Evolutionary conservation across 202 grass and related monocot genomes (phyloP).

Genomic region (Zoysia matrella): DNA sequence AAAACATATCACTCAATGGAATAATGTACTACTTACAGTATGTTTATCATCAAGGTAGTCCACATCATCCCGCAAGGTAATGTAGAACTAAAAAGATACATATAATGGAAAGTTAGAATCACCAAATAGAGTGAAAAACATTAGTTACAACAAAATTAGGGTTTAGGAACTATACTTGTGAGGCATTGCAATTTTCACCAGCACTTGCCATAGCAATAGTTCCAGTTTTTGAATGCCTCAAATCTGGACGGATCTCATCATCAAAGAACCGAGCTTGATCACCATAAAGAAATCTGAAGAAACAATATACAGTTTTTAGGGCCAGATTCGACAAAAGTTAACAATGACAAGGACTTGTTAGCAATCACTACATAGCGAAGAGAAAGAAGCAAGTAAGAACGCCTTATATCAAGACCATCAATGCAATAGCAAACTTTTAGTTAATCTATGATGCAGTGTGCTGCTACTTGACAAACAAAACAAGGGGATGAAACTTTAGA

Average conservation of each 20-base stretch:
- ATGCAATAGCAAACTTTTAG: not conserved
- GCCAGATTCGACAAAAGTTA: not conserved
- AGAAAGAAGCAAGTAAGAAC: not conserved
- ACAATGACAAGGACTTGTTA: too few species aligned
- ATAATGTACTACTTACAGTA: too few species aligned
- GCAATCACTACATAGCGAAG: not conserved
- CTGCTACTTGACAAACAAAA: slow-evolving; percentile 3
- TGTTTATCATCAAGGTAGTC: too few species aligned
- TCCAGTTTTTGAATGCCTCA: slow-evolving; percentile 80
- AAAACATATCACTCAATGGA: too few species aligned
- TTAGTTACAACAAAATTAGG: too few species aligned
- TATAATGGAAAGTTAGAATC: too few species aligned
- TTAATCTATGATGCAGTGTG: not conserved
- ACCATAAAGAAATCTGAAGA: slow-evolving; percentile 76
- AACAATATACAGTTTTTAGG: slow-evolving; percentile 34
- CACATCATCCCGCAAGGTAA: too few species aligned
- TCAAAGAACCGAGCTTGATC: slow-evolving; percentile 92
- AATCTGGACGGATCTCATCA: slow-evolving; percentile 76
- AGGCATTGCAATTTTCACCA: slow-evolving; percentile 86
- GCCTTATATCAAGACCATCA: not conserved
- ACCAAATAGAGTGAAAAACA: too few species aligned
- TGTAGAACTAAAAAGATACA: too few species aligned
- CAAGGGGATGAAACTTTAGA: not conserved
- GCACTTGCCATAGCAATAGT: slow-evolving; percentile 94
- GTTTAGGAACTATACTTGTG: slow-evolving; percentile 66